These are phyloP conservation scores for Calocybe gangraenosa DNA, from an alignment of 768 basidiomycete genomes.

Conservation along the genomic window DNA sequence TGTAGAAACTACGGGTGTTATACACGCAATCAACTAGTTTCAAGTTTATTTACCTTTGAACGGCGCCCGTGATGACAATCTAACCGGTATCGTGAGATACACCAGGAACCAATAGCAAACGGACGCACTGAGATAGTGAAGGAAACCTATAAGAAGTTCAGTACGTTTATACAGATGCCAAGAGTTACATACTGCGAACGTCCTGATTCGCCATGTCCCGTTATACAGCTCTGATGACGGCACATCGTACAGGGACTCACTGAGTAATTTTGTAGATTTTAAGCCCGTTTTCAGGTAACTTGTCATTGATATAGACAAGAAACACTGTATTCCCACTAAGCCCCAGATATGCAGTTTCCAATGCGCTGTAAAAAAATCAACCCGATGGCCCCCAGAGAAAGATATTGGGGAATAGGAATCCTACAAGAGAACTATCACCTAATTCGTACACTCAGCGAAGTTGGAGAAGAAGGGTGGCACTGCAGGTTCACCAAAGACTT, in stretches of 20 bases:
- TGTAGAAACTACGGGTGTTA: background rate
- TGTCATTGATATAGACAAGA: background rate
- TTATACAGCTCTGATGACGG: too few species aligned
- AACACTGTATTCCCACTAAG: background rate
- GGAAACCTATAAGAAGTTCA: background rate
- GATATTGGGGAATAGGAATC: background rate
- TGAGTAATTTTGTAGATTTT: background rate
- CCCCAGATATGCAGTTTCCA: conserved; percentile 2
- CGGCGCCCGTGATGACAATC: background rate
- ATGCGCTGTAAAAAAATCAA: background rate
- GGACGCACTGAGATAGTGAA: background rate
- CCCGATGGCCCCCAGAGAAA: background rate
- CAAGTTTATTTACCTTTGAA: background rate
- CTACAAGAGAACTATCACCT: conserved; percentile 4
- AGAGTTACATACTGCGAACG: background rate
- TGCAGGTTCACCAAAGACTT: conserved; percentile 1
- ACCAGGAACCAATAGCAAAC: background rate
- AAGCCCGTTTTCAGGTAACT: conserved; percentile 1
- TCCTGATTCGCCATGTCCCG: background rate
- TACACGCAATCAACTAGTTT: background rate
- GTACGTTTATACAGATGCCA: background rate
- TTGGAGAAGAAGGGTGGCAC: too few species aligned
- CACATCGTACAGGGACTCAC: too few species aligned
- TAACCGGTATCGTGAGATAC: too few species aligned
- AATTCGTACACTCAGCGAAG: background rate